phyloP scores from a whole-genome alignment of 164 flowering plant species.

The Pachysandra terminalis region DNA sequence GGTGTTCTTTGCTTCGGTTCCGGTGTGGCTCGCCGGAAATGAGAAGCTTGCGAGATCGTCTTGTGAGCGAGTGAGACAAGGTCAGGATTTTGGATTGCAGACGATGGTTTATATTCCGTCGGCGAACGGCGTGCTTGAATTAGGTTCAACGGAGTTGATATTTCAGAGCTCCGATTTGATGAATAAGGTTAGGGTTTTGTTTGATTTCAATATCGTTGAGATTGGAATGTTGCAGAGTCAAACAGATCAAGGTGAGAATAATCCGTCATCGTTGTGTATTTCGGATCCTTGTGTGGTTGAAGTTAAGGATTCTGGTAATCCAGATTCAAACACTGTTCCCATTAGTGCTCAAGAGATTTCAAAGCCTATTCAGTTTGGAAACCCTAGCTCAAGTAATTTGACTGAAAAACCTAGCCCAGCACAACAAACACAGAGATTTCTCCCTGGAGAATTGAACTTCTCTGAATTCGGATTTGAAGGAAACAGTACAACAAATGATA shows the following conservation, averaged over 20 bases:
- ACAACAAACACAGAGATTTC: constrained; percentile 23
- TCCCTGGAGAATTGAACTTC: constrained; percentile 46
- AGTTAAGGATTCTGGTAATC: constrained; percentile 13
- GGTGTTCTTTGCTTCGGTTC: constrained; percentile 28
- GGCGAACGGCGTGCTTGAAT: constrained; percentile 58
- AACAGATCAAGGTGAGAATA: constrained; percentile 33
- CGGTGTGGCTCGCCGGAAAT: constrained; percentile 54
- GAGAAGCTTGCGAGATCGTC: constrained; percentile 34
- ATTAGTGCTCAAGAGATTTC: constrained; percentile 5
- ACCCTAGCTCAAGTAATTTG: constrained; percentile 27
- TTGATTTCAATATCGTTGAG: constrained; percentile 33
- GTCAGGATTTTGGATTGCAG: constrained; percentile 49
- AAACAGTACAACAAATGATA: constrained; percentile 21
- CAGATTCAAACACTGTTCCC: not conserved
- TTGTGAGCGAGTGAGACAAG: constrained; percentile 66
- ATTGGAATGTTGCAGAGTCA: constrained; percentile 16
- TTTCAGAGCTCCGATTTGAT: constrained; percentile 50
- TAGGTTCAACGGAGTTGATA: constrained; percentile 60
- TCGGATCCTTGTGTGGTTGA: constrained; percentile 38
- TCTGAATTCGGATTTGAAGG: constrained; percentile 37
- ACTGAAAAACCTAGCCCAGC: constrained; percentile 29
- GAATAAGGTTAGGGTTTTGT: constrained; percentile 47
- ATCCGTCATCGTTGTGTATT: constrained; percentile 52
- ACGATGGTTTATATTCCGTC: constrained; percentile 66
- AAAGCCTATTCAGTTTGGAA: constrained; percentile 25